Base-by-base conservation (phyloP, 129 eudicot species). In the Lonicera japonica region DNA sequence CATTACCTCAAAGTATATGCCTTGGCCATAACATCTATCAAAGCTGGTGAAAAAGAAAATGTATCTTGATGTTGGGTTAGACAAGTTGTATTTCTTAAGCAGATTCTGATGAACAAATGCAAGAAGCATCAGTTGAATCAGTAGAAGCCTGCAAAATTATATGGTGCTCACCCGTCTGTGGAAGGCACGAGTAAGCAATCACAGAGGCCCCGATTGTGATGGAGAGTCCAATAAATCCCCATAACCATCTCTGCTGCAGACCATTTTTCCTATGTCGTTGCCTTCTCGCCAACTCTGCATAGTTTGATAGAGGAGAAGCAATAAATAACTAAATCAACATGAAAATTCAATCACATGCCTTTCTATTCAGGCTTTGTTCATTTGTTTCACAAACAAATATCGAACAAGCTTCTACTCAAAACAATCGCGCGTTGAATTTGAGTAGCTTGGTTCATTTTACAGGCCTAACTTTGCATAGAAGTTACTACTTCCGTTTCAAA, bases 151-250 rank as follows among this genome's bases (percentile, higher is more conserved):
- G 50, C 5, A 43, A 43, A 43, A 14, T 6, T 6, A 29, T 1
- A 14, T 43, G 2, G 13, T 10, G 13, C 2, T 14, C 8, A 56
- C 61, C 62, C n/a, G 74, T 25, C 18, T 74, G 77, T 0, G 84
- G 84, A 62, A 75, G 74, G 48, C 67, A 89, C 0, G 81, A 72
- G 65, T 75, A 82, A 36, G 90, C 96, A 66, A 79, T 66, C 61
- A 82, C 70, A 36, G 96, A 79, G 41, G 85, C 82, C 36, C 87
- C 94, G 14, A 82, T 70, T n/a, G 70, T 76, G 16, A 82, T 39
- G 11, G 95, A 79, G 38, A 73, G 21, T 25, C 94, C 96, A 60
- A 89, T 19, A 57, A 80, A 78, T 55, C 94, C 66, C 94, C 96
- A 85, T 48, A 89, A 34, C 96, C 78, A 80, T 72, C 46, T 63